Evolutionary conservation across 352 stramenopile genomes (phyloP), one percentile per base, ranked within the genome.

Genomic region (Halophytophthora polymorphica): DNA sequence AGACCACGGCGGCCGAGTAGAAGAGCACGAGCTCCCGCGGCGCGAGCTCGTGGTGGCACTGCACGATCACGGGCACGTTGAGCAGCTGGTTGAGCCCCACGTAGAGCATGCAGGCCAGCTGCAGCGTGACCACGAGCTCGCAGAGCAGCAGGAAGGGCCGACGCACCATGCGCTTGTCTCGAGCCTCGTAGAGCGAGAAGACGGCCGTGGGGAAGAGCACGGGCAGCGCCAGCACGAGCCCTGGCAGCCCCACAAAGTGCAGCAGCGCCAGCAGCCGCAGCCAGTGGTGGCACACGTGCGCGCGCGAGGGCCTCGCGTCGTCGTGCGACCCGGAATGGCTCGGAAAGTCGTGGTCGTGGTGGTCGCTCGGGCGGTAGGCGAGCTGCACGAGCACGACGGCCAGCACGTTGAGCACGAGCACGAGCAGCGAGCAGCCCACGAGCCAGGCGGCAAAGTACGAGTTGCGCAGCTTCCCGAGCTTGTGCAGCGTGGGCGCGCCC

Each of bases 381-480:
- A 71, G 43, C 19, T 59, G 34, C 31, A 83, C 56, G 29, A 86
- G 61, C 21, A 69, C 50, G 25, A 78, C 44, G 1, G 73, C 65
- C 17, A 85, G 42, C 4, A 66, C 35, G 10, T 85, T 72, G 14
- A 86, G 56, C 22, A 73, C 42, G 19, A 71, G 54, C 36, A 86
- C 69, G 31, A 68, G 65, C 6, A 83, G 34, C 19, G 77, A 86
- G 54, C 74, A 82, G 6, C 66, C 51, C 13, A 85, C 73, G n/a
- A 88, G 69, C 75, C 77, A 86, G 10, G 75, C 71, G 1, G 74
- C 75, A 45, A 86, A 88, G 66, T 86, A 88, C 54, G 77, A 88
- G 42, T 88, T 88, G 29, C 74, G 53, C 34, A 88, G 61, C 25
- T 74, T 69, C 31, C 69, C 71, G 21, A 70, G 57, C 48, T 67